A percentile compares a stretch with the other conserved stretches of the same genome.
Conservation (phyloP, 805 yeast genomes). For the Yamadazyma scolyti region DNA sequence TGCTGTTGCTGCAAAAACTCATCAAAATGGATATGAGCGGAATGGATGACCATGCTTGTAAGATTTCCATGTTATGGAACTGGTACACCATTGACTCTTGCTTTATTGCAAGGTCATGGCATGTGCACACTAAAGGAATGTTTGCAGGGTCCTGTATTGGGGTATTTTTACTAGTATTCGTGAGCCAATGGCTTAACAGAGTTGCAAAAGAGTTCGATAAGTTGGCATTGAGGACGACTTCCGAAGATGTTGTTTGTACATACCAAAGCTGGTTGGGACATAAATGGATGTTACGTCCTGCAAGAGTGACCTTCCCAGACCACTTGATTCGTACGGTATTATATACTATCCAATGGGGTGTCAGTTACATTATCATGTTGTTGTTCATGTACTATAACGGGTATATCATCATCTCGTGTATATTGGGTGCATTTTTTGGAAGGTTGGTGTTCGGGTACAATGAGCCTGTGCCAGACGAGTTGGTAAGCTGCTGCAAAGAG, state of each 20-base stretch:
- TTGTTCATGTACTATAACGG: slow-evolving; percentile 76
- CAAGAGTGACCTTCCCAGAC: slow-evolving; percentile 24
- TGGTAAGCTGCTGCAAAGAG: slow-evolving; percentile 12
- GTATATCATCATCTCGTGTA: slow-evolving; percentile 58
- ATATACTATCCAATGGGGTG: slow-evolving; percentile 60
- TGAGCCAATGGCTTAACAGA: slow-evolving; percentile 56
- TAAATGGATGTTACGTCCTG: slow-evolving; percentile 23
- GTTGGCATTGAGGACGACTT: no score
- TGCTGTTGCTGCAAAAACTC: no score
- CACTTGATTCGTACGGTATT: slow-evolving; percentile 48
- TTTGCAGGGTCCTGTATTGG: slow-evolving; percentile 77
- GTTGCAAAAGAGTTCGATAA: slow-evolving; percentile 22
- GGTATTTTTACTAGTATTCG: slow-evolving; percentile 54
- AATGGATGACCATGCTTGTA: slow-evolving; percentile 15
- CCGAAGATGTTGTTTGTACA: no score
- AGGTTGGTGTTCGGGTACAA: slow-evolving; percentile 47
- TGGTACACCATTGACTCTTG: slow-evolving; percentile 69
- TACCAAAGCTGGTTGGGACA: no score
- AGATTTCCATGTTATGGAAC: slow-evolving; percentile 63
- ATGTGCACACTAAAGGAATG: slow-evolving; percentile 50
- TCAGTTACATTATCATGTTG: slow-evolving; percentile 64
- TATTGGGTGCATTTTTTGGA: slow-evolving; percentile 60
- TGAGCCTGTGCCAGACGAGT: slow-evolving; percentile 31
- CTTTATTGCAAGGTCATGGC: slow-evolving; percentile 64
- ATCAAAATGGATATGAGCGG: slow-evolving; percentile 1